A percentile compares a stretch with the other conserved stretches of the same genome.
Evolutionary conservation across 352 stramenopile genomes (phyloP).

Genomic region (Aphanomyces astaci): DNA sequence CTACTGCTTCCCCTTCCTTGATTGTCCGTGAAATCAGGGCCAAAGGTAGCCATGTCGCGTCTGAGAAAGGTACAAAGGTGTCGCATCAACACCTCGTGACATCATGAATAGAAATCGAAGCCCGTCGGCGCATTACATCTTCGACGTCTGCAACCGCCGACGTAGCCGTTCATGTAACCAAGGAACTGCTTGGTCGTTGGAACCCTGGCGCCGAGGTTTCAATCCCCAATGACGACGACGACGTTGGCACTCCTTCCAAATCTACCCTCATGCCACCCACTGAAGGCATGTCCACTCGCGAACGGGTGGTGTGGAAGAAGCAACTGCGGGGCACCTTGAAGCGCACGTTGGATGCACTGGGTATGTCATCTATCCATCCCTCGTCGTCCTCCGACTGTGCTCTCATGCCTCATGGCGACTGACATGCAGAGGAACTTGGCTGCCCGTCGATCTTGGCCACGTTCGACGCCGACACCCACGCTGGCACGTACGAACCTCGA

Average conservation of each 20-base stretch:
- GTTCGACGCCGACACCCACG: neutral
- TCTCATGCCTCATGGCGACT: too few relatives aligned
- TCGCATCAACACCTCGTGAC: neutral
- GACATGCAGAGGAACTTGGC: neutral
- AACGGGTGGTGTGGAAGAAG: neutral
- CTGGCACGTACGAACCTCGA: neutral
- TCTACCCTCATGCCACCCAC: neutral
- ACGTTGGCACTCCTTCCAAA: neutral
- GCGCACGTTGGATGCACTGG: neutral
- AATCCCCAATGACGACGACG: neutral
- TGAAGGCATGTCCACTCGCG: neutral
- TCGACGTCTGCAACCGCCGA: neutral
- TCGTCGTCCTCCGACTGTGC: too few relatives aligned
- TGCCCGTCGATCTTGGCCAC: neutral
- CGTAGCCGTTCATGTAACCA: neutral
- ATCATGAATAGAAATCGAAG: neutral
- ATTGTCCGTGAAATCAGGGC: neutral
- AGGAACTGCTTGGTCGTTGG: neutral
- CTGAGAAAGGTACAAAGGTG: neutral
- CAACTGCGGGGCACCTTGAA: neutral
- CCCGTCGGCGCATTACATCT: neutral
- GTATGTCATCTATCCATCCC: too few relatives aligned
- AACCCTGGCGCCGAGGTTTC: neutral
- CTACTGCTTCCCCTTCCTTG: neutral
- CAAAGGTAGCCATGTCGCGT: neutral